Evolutionary conservation across 2,329 filamentous ascomycete genomes (phyloP).

Genomic region (Diaporthe sp.): DNA sequence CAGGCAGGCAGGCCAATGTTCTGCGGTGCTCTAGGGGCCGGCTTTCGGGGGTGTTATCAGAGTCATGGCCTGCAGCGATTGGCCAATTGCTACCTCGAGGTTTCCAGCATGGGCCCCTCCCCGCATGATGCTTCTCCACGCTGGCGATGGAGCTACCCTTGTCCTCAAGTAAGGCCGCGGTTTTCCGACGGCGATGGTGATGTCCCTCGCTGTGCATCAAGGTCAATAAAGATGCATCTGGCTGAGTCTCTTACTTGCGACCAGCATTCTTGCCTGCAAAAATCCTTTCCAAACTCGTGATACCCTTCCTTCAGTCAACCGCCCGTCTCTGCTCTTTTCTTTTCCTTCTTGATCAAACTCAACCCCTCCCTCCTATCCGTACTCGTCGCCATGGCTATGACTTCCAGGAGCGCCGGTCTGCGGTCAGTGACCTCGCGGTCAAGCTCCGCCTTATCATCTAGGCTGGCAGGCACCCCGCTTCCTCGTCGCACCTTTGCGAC

Average conservation of each 20-base stretch:
- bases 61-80: constrained; percentile 21
- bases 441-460: constrained; percentile 14
- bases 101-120: constrained; percentile 1
- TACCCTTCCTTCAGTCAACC: constrained; percentile 3
- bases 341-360: not conserved
- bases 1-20: not conserved
- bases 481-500: constrained; percentile 41
- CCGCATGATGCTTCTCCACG: constrained; percentile 27
- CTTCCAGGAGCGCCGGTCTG: constrained; percentile 32
- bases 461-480: constrained; percentile 19
- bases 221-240: constrained; percentile 13
- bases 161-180: constrained; percentile 27
- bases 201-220: constrained; percentile 10
- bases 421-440: constrained; percentile 30
- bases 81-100: constrained; percentile 21
- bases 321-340: not conserved
- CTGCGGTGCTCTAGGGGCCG: constrained; percentile 5
- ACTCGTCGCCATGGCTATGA: constrained; percentile 12
- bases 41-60: constrained; percentile 24
- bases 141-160: constrained; percentile 22
- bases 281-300: constrained; percentile 1
- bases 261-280: not conserved
- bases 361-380: not conserved
- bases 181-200: constrained; percentile 14
- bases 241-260: not conserved